Evolutionary conservation across 805 yeast genomes (phyloP).

Genomic region (Monosporozyma aerobia): DNA sequence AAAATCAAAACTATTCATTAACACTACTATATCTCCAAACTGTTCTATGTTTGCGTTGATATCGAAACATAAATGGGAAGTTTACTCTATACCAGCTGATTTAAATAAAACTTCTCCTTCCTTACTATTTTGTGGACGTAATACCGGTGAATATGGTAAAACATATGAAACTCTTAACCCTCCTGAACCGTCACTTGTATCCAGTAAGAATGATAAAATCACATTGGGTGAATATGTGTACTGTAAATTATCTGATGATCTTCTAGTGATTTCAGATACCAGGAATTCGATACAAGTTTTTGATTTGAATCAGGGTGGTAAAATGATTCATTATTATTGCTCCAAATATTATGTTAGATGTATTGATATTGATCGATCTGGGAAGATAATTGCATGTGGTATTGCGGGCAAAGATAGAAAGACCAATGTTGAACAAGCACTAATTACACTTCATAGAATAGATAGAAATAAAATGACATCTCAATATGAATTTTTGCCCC

Average conservation of each 20-base stretch:
- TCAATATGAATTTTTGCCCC: constrained; percentile 34
- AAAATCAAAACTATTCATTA: constrained; percentile 40
- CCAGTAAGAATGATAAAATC: constrained; percentile 7
- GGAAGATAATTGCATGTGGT: constrained; percentile 64
- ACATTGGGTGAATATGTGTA: constrained; percentile 50
- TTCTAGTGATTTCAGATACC: constrained; percentile 60
- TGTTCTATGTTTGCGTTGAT: constrained; percentile 57
- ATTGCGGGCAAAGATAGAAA: constrained; percentile 70
- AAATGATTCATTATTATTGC: constrained; percentile 56
- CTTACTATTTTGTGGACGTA: constrained; percentile 57
- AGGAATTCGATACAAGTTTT: constrained; percentile 61
- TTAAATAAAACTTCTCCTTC: constrained; percentile 33
- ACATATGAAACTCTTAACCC: constrained; percentile 34
- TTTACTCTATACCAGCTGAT: constrained; percentile 42
- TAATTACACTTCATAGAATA: constrained; percentile 50
- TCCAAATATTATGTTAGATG: constrained; percentile 74
- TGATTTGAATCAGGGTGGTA: constrained; percentile 49
- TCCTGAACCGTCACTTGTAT: constrained; percentile 6
- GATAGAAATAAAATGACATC: constrained; percentile 13
- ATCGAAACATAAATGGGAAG: constrained; percentile 64
- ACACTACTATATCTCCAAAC: constrained; percentile 56
- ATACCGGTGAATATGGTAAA: constrained; percentile 59
- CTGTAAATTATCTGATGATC: constrained; percentile 48
- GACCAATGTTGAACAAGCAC: constrained; percentile 65
- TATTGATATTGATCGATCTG: constrained; percentile 58